phyloP scores from a whole-genome alignment of 2,329 filamentous ascomycete genomes.

The Verticillium albo-atrum region DNA sequence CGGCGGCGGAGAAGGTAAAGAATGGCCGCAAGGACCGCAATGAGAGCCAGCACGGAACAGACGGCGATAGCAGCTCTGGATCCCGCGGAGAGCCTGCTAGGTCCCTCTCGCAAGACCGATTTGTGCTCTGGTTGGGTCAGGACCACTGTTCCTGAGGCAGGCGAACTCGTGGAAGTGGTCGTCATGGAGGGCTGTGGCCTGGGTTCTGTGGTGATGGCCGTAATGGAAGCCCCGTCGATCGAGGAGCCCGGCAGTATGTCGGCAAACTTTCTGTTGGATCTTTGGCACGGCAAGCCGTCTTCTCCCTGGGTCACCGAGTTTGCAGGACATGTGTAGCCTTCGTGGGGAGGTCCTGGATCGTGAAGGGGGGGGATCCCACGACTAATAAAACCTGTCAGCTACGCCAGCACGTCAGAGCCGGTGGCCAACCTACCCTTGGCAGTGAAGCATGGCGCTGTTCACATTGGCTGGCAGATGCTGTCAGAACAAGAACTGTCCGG shows the following conservation, averaged over 20 bases:
- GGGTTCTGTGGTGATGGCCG: slow-evolving; percentile 1
- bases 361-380: slow-evolving; percentile 21
- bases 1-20: slow-evolving; percentile 31
- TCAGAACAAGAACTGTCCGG: slow-evolving; percentile 10
- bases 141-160: background rate
- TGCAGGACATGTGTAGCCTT: slow-evolving; percentile 20
- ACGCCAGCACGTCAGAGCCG: background rate
- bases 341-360: slow-evolving; percentile 31
- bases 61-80: slow-evolving; percentile 41
- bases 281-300: background rate
- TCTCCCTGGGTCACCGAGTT: background rate
- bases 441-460: slow-evolving; percentile 45
- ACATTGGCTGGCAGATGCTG: slow-evolving; percentile 38
- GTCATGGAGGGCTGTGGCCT: background rate
- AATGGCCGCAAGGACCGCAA: slow-evolving; percentile 29
- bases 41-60: slow-evolving; percentile 31
- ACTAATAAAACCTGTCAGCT: slow-evolving; percentile 13
- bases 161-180: background rate
- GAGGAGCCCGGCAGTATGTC: background rate
- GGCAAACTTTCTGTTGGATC: slow-evolving; percentile 1
- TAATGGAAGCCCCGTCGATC: background rate
- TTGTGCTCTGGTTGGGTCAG: background rate
- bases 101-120: background rate
- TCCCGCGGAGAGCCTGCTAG: slow-evolving; percentile 25
- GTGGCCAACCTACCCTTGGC: slow-evolving; percentile 37